Evolutionary conservation across 257 asterid genomes (phyloP).

Genomic region (Lantana camara): DNA sequence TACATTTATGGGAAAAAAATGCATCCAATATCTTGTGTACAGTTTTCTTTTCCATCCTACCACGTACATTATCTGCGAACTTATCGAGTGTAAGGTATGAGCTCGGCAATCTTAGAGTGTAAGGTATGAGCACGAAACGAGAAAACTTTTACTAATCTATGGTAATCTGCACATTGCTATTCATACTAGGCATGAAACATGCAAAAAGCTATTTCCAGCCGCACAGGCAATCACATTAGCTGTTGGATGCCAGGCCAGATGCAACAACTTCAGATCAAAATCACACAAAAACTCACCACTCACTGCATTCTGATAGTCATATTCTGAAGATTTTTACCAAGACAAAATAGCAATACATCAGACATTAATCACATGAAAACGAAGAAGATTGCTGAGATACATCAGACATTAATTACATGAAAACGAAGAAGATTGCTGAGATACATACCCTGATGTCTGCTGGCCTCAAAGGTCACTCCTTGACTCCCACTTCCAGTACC

Average conservation of each 20-base stretch:
- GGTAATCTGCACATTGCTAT: slow-evolving; percentile 27
- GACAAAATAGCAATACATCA: neutral
- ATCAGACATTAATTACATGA: too few species aligned
- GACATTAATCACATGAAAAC: neutral
- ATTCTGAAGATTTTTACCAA: slow-evolving; percentile 35
- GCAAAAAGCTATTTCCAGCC: slow-evolving; percentile 55
- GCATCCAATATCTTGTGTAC: too few species aligned
- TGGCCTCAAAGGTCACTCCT: slow-evolving; percentile 57
- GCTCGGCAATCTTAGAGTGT: too few species aligned
- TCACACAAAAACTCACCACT: slow-evolving; percentile 40
- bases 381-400: too few species aligned
- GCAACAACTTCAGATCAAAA: slow-evolving; percentile 57
- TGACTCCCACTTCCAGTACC: slow-evolving; percentile 52
- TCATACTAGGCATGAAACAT: slow-evolving; percentile 46
- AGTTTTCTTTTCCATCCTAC: too few species aligned
- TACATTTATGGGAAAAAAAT: too few species aligned
- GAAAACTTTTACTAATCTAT: too few species aligned
- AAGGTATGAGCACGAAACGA: too few species aligned
- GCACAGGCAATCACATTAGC: slow-evolving; percentile 65
- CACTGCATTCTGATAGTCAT: slow-evolving; percentile 32
- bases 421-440: too few species aligned
- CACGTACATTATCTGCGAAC: too few species aligned
- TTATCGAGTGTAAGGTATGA: too few species aligned
- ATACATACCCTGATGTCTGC: slow-evolving; percentile 46
- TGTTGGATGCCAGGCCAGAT: slow-evolving; percentile 80